Evolutionary conservation across 164 flowering plant genomes (phyloP), one percentile per base, ranked within the genome.

Genomic region (Piper betle): DNA sequence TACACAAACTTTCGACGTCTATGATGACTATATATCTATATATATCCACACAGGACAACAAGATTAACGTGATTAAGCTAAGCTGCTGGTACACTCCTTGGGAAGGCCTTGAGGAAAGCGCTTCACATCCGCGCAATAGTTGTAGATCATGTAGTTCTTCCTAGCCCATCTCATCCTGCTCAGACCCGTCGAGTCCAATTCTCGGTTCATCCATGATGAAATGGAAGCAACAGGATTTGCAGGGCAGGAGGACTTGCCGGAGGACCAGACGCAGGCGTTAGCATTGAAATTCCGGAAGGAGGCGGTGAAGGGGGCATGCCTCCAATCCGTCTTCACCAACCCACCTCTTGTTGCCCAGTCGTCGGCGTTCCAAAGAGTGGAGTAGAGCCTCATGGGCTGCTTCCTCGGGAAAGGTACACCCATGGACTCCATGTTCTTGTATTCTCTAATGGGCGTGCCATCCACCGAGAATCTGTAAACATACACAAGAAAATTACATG

Each of bases 31-130:
- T 25, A 25, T 25, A 2, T 25, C 33, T 25, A 25, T 25, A 1
- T 25, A 25, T 25, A 25, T 25, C 33, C 33, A 25, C 2, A 25
- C 33, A 25, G 33, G 33, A 25, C 33, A 25, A 25, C 33, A 25
- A 25, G 33, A 25, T 25, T 25, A 25, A 25, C 2, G 33, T 25
- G 33, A 25, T 46, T 46, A 46, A 15, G 50, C 10, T 46, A 9
- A 20, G 57, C 33, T 18, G 4, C 37, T 17, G 50, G 62, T 18
- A 59, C 76, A 76, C 59, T 76, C 82, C 3, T 50, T 43, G 2
- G 79, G 74, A 10, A 71, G 41, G 15, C 83, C 81, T 38, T 69
- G 70, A 50, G 79, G 73, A 33, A 72, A 78, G 37, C 79, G 69
- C 52, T 75, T 73, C 20, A 55, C 18, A 54, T 80, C 78, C 13